Percentiles rank a stretch among this genome's conserved stretches.
phyloP scores from a whole-genome alignment of 331 rosid species.

The Telfairia occidentalis region DNA sequence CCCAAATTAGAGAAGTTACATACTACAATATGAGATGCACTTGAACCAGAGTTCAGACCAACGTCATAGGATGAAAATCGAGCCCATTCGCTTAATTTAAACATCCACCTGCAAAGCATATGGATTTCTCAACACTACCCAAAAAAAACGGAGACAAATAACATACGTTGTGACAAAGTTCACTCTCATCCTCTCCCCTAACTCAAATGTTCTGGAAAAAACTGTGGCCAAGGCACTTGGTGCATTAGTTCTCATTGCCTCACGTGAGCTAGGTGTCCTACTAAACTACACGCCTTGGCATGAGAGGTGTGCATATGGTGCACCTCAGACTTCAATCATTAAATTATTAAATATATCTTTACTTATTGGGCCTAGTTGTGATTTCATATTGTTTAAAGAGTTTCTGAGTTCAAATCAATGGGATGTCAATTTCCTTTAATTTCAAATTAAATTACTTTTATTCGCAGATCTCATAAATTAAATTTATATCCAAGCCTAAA shows the following conservation, averaged over 20 bases:
- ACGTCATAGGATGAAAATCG: conserved; percentile 76
- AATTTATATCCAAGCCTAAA: background rate
- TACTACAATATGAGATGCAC: conserved; percentile 86
- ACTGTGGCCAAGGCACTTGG: background rate
- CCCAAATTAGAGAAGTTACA: conserved; percentile 14
- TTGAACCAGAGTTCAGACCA: conserved; percentile 84
- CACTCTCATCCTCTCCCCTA: background rate
- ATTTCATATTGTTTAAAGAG: background rate
- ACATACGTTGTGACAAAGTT: background rate
- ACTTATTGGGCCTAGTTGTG: background rate
- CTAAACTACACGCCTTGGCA: background rate
- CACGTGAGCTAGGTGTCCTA: background rate
- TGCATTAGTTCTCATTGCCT: background rate
- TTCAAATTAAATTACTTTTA: too few relatives aligned
- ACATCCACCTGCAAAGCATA: conserved; percentile 57
- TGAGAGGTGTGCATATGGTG: background rate
- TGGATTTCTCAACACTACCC: conserved; percentile 11
- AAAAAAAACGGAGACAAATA: background rate
- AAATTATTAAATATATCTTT: background rate
- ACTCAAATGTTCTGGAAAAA: background rate
- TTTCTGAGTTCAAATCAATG: background rate
- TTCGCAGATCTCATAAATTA: background rate
- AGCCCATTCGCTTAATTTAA: conserved; percentile 96
- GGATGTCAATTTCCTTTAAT: background rate
- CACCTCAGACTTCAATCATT: background rate